A percentile compares a stretch with the other conserved stretches of the same genome.
These are phyloP conservation scores for Prunus mume DNA, from an alignment of 306 rosid genomes.

Conservation along the genomic window DNA sequence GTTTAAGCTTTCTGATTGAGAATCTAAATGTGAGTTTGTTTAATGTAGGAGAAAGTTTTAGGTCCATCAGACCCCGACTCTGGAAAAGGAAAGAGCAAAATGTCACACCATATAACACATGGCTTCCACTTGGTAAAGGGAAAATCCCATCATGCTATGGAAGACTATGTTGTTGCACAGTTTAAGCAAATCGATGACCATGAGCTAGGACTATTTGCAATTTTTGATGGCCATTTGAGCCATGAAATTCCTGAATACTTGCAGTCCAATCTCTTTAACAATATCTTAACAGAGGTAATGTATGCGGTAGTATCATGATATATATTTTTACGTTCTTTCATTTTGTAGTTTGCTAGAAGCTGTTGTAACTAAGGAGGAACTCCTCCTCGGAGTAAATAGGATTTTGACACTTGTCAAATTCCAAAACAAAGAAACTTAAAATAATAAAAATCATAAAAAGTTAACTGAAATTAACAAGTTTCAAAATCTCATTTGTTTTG, in stretches of 20 bases:
- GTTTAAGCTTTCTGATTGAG: not conserved
- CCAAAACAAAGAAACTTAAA: too few relatives aligned
- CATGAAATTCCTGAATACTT: constrained; percentile 74
- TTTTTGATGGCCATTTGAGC: constrained; percentile 94
- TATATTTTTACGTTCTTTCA: not conserved
- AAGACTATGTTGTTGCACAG: constrained; percentile 80
- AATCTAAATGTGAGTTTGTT: constrained; percentile 22
- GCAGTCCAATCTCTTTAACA: constrained; percentile 66
- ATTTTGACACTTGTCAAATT: too few relatives aligned
- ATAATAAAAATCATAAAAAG: too few relatives aligned
- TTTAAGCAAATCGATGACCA: constrained; percentile 68
- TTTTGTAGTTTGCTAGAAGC: not conserved
- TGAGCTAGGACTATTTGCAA: constrained; percentile 91
- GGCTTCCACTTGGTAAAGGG: constrained; percentile 94
- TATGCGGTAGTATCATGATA: not conserved
- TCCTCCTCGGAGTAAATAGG: too few relatives aligned
- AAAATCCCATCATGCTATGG: constrained; percentile 74
- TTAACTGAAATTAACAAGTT: too few relatives aligned
- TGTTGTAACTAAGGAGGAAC: not conserved
- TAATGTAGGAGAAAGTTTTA: constrained; percentile 77
- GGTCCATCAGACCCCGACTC: constrained; percentile 74
- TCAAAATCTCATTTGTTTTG: too few relatives aligned
- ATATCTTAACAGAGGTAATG: constrained; percentile 73
- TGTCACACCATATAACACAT: constrained; percentile 66
- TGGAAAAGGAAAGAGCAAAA: constrained; percentile 99